Evolutionary conservation across 2,329 filamentous ascomycete species (phyloP).

Genomic region (Fusarium drepaniforme): DNA sequence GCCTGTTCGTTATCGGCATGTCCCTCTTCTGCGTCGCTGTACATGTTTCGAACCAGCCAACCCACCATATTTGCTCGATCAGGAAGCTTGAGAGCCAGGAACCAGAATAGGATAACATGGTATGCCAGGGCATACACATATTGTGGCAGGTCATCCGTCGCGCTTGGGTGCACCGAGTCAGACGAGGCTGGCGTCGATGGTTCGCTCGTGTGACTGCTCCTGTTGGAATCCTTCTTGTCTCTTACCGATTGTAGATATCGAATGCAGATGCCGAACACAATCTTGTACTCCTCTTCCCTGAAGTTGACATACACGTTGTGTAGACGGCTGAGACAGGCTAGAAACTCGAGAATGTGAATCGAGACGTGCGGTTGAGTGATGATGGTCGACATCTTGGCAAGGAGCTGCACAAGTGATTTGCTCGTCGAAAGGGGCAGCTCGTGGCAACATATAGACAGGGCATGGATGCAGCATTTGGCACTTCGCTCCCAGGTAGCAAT

Average conservation of each 20-base stretch:
- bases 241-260: slow-evolving; percentile 91
- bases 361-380: slow-evolving; percentile 94
- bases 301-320: slow-evolving; percentile 90
- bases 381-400: slow-evolving; percentile 95
- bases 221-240: slow-evolving; percentile 68
- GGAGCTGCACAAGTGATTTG: slow-evolving; percentile 85
- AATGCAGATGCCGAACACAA: slow-evolving; percentile 95
- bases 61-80: slow-evolving; percentile 87
- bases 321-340: slow-evolving; percentile 88
- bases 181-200: slow-evolving; percentile 45
- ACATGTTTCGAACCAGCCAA: slow-evolving; percentile 91
- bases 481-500: slow-evolving; percentile 88
- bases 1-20: slow-evolving; percentile 91
- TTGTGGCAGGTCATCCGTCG: slow-evolving; percentile 82
- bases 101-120: slow-evolving; percentile 98
- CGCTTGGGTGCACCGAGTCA: slow-evolving; percentile 42
- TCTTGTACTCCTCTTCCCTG: slow-evolving; percentile 90
- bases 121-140: slow-evolving; percentile 96
- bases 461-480: slow-evolving; percentile 93
- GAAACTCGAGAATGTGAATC: slow-evolving; percentile 94
- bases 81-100: slow-evolving; percentile 86
- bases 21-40: slow-evolving; percentile 79
- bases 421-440: slow-evolving; percentile 90
- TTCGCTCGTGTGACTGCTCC: slow-evolving; percentile 61
- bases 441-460: slow-evolving; percentile 93